phyloP scores from a whole-genome alignment of 176 grass and related monocot genomes.

The Calamus simplicifolius region DNA sequence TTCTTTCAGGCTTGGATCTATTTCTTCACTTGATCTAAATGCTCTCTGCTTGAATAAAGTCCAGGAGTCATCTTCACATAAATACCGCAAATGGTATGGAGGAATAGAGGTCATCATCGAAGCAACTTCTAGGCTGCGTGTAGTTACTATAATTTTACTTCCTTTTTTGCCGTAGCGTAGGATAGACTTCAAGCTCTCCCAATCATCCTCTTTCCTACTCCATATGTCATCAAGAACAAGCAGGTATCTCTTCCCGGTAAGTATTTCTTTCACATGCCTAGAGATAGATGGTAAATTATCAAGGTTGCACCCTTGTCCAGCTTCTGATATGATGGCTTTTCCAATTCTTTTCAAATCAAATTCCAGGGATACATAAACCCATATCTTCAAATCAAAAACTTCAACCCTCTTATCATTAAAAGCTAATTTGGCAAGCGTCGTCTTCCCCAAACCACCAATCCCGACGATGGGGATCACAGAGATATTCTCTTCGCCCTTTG shows the following conservation, averaged over 20 bases:
- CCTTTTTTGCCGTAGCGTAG: neutral
- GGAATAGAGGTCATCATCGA: neutral
- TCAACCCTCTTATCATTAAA: conserved; percentile 2
- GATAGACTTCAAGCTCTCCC: conserved; percentile 15
- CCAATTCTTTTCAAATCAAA: neutral
- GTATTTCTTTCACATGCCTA: neutral
- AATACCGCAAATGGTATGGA: too few species aligned
- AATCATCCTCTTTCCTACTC: conserved; percentile 10
- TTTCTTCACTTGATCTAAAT: neutral
- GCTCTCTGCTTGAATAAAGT: neutral
- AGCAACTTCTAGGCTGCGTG: conserved; percentile 10
- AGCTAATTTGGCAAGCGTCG: conserved; percentile 1
- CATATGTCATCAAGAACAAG: conserved; percentile 31
- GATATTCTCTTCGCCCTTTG: conserved; percentile 1
- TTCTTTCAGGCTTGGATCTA: too few species aligned
- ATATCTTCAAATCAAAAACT: neutral
- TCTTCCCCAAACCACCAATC: conserved; percentile 11
- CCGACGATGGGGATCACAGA: conserved; percentile 20
- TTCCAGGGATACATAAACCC: conserved; percentile 3
- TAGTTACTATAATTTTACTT: conserved; percentile 27
- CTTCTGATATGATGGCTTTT: neutral
- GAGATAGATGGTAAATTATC: too few species aligned
- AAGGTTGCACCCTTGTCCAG: neutral
- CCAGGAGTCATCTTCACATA: neutral
- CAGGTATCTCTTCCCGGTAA: conserved; percentile 6